Evolutionary conservation across 2,329 filamentous ascomycete genomes (phyloP).

Genomic region (Simplicillium aogashimaense): DNA sequence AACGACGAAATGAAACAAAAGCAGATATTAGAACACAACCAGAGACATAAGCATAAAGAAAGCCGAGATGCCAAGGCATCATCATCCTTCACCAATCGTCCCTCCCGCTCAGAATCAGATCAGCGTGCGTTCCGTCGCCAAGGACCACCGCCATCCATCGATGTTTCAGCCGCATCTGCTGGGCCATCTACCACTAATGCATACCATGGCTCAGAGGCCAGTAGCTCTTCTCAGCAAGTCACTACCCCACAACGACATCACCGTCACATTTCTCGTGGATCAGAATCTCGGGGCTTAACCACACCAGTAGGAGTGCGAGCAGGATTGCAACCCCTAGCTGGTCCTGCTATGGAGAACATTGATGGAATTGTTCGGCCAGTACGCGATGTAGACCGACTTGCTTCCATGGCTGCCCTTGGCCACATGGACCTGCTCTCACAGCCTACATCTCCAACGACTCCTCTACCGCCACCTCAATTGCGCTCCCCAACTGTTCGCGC

Average conservation of each 20-base stretch:
- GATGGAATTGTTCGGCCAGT: slow-evolving; percentile 74
- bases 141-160: slow-evolving; percentile 65
- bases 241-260: slow-evolving; percentile 28
- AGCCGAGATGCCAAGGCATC: slow-evolving; percentile 37
- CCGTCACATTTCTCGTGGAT: slow-evolving; percentile 8
- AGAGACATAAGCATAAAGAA: slow-evolving; percentile 31
- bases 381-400: slow-evolving; percentile 71
- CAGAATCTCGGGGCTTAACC: not conserved
- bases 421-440: slow-evolving; percentile 68
- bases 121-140: slow-evolving; percentile 62
- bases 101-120: slow-evolving; percentile 44
- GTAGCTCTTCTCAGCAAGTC: slow-evolving; percentile 7
- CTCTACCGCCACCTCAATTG: slow-evolving; percentile 56
- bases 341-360: slow-evolving; percentile 56
- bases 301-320: slow-evolving; percentile 16
- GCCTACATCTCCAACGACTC: slow-evolving; percentile 83
- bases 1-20: slow-evolving; percentile 74
- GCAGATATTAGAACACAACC: slow-evolving; percentile 42
- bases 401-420: slow-evolving; percentile 66
- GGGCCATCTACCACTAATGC: slow-evolving; percentile 23
- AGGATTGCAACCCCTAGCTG: slow-evolving; percentile 52
- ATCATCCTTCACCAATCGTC: slow-evolving; percentile 44
- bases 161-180: slow-evolving; percentile 34
- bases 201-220: slow-evolving; percentile 14
- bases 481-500: slow-evolving; percentile 44